Base-by-base conservation (phyloP, 2,329 filamentous ascomycete species). In the Pezicula carpinea region DNA sequence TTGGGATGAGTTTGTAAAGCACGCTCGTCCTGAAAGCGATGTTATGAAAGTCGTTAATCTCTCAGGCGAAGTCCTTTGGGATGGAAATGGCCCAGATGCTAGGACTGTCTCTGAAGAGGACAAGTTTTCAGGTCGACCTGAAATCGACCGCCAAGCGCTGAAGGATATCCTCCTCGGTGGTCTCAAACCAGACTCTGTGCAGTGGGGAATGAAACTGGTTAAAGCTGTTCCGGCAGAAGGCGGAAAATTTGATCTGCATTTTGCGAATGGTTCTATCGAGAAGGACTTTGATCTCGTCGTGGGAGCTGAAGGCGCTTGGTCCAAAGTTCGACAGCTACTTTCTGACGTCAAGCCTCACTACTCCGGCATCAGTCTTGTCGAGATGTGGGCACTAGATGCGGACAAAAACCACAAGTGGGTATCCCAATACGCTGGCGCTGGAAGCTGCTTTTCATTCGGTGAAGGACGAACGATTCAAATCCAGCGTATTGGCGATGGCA, bases 1-100 rank as follows among this genome's bases (percentile, higher is more conserved):
- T 1, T 46, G 64, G 4, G 52, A 58, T 21, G 40, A 52, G 15
- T 66, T 64, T 48, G 40, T 50, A 8, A 53, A 66, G 33, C 56
- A 69, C 22, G 67, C 68, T 1, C 64, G 66, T 17, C 68, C 69
- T 6, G 73, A 72, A 53, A 64, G 63, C 44, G 69, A 76, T 32
- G 61, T 61, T 2, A 52, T 66, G 43, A 69, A 69, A 41, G 38
- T 74, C 6, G 59, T 69, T 1, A 62, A 69, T 13, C 58, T 56
- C 4, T 48, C 63, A 26, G 54, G 53, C 2, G 50, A 15, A 21
- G 29, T 56, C 6, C 38, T 41, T 13, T 54, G 53, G 52, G 49
- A 55, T n/a, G 54, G 51, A 21, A 53, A 53, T 26, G 36, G 36
- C 10, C 39, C 34, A 14, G 45, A 43, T 32, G 11, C 31, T 13